Evolutionary conservation across 2,329 filamentous ascomycete species (phyloP), one percentile per base, ranked within the genome.

Genomic region (Phyllosticta citribraziliensis): DNA sequence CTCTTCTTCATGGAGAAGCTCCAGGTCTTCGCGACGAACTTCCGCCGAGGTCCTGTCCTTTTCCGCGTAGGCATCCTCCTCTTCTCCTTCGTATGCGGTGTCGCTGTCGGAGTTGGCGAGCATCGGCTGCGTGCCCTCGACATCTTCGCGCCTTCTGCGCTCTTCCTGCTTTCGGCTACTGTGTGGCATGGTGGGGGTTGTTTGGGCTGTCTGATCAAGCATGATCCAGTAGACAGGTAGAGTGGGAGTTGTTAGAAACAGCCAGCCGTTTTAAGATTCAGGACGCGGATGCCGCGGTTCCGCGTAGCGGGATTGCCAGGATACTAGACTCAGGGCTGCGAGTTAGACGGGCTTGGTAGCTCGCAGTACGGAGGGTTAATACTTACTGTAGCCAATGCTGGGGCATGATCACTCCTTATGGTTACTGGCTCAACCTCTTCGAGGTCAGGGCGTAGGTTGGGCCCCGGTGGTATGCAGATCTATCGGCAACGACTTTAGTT

Each of bases 121-220:
- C 54, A 66, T 63, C 10, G 66, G 61, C 66, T 68, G 55, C 51
- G 64, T 22, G 61, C 65, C 61, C 70, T 69, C 25, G 66, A 68
- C 55, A 63, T 66, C 56, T 96, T 92, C 11, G 92, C 91, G 73
- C 14, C n/a, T 47, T 14, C 40, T 47, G 17, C 17, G 40, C 40
- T 47, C 40, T 47, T 47, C 40, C 6, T 47, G 14, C 14, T 47
- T 47, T 47, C 40, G 40, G 17, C n/a, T 47, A 6, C 14, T 47
- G 40, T 17, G 40, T n/a, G 40, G 40, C 40, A 47, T 47, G 40
- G 40, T 47, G 40, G 17, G 40, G 14, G 6, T 8, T n/a, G 40
- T 47, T 47, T 47, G 5, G 14, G 40, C 12, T n/a, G 40, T n/a
- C 17, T 47, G 19, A 6, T n/a, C 40, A n/a, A n/a, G 5, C 40